Base-by-base conservation (phyloP, 2,329 filamentous ascomycete species). In the Fusarium sp. region DNA sequence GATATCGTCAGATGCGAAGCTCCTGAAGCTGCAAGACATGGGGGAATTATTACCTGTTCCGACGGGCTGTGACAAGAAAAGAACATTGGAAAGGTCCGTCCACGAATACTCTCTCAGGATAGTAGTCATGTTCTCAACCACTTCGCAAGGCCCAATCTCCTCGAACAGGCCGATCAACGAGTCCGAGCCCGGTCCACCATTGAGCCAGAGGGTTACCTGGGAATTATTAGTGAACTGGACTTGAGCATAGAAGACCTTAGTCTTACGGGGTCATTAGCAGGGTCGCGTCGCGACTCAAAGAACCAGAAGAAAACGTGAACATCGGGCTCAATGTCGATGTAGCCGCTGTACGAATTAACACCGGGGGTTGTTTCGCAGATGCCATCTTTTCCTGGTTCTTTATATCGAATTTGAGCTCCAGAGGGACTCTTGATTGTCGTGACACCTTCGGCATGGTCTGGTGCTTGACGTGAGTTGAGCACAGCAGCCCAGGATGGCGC, bases 141-240 rank as follows among this genome's bases (percentile, higher is more conserved):
- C 53, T 14, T 62, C 53, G 7, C 62, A 66, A 8, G 62, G 62
- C 3, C 62, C 57, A 13, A 66, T 59, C 17, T 64, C 61, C 19
- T 66, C 47, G 15, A 68, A 68, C 7, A 70, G 15, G 2, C 67
- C 67, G 31, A 70, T 65, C 43, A 70, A 43, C 3, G 68, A 71
- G 24, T 69, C 65, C 28, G 80, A 81, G 7, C 88, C 88, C 4
- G 87, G 88, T 2, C 88, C 88, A 24, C 88, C 87, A 73, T 88
- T 88, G 52, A 89, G 78, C 84, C 84, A 88, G 70, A 88, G 82
- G 3, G 83, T 85, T 52, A 88, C 73, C 55, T 62, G 67, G 13
- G 14, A 59, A 57, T 21, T 36, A 17, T 36, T 8, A 36, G 34
- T 36, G 7, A 17, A 36, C 34, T 13, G 10, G 13, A 31, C 10